Evolutionary conservation across 2,329 filamentous ascomycete species (phyloP).

Genomic region (Phoma sp.): DNA sequence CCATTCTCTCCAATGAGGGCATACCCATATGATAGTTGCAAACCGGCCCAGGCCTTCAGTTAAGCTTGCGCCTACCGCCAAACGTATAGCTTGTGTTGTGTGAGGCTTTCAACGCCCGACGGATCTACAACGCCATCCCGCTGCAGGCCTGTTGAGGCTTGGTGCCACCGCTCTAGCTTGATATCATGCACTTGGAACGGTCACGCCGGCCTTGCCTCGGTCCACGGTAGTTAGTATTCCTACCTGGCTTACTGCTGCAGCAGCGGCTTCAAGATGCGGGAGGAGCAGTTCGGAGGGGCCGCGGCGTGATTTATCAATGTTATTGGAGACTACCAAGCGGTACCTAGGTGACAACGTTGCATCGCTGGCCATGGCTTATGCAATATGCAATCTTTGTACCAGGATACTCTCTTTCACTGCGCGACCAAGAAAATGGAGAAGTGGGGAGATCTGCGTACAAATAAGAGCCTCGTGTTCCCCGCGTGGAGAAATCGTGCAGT

Average conservation of each 20-base stretch:
- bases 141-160: constrained; percentile 24
- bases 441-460: constrained; percentile 3
- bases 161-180: constrained; percentile 12
- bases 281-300: neutral
- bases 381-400: constrained; percentile 16
- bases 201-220: constrained; percentile 24
- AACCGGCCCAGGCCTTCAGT: neutral
- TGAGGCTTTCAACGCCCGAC: constrained; percentile 12
- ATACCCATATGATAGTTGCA: neutral
- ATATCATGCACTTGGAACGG: constrained; percentile 14
- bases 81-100: constrained; percentile 6
- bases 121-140: constrained; percentile 32
- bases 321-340: constrained; percentile 5
- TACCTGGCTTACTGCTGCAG: neutral
- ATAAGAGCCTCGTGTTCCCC: constrained; percentile 5
- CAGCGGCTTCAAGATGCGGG: neutral
- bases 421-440: constrained; percentile 5
- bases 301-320: neutral
- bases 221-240: constrained; percentile 10
- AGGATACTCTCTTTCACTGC: constrained; percentile 5
- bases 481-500: neutral
- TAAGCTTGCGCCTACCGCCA: constrained; percentile 12
- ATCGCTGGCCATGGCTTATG: constrained; percentile 14
- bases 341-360: constrained; percentile 11
- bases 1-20: too few species aligned